A percentile compares a stretch with the other conserved stretches of the same genome.
These are phyloP conservation scores for Colletotrichum sp. DNA, from an alignment of 2,329 filamentous ascomycete species.

Conservation along the genomic window DNA sequence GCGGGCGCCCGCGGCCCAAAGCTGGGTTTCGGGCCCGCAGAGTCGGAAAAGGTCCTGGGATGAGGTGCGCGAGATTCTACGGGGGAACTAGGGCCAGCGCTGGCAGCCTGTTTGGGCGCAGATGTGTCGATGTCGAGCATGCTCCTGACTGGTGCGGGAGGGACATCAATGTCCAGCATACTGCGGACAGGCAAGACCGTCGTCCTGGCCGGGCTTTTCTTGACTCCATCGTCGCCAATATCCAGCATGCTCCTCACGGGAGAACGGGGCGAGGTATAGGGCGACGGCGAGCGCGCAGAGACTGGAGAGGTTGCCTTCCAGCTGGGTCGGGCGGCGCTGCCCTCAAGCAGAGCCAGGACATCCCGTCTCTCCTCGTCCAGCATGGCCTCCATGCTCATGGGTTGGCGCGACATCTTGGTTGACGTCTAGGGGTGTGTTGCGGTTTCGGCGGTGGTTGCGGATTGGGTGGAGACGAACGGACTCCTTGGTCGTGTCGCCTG, in stretches of 20 bases:
- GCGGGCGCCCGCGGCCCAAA: constrained; percentile 41
- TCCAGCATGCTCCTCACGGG: constrained; percentile 74
- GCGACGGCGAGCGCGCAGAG: constrained; percentile 54
- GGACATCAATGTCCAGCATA: constrained; percentile 66
- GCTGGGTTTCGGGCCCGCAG: constrained; percentile 46
- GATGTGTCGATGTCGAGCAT: constrained; percentile 57
- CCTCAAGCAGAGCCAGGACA: constrained; percentile 72
- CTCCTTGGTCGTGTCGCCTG: neutral
- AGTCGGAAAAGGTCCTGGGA: constrained; percentile 63
- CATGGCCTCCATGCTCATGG: constrained; percentile 78
- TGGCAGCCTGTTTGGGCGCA: constrained; percentile 37
- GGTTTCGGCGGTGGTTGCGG: neutral
- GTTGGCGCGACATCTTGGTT: constrained; percentile 38
- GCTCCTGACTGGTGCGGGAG: constrained; percentile 49
- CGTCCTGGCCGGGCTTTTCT: constrained; percentile 39
- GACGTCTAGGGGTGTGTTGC: neutral
- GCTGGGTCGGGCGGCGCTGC: constrained; percentile 35
- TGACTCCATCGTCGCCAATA: constrained; percentile 50
- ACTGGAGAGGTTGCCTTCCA: constrained; percentile 33
- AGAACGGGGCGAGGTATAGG: constrained; percentile 63
- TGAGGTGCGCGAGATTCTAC: constrained; percentile 43
- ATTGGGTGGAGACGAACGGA: neutral
- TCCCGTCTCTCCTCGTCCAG: constrained; percentile 80
- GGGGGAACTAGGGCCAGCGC: constrained; percentile 50
- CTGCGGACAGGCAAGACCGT: constrained; percentile 63